phyloP scores from a whole-genome alignment of 495 filamentous ascomycete species.

The Penicillium verhagenii region DNA sequence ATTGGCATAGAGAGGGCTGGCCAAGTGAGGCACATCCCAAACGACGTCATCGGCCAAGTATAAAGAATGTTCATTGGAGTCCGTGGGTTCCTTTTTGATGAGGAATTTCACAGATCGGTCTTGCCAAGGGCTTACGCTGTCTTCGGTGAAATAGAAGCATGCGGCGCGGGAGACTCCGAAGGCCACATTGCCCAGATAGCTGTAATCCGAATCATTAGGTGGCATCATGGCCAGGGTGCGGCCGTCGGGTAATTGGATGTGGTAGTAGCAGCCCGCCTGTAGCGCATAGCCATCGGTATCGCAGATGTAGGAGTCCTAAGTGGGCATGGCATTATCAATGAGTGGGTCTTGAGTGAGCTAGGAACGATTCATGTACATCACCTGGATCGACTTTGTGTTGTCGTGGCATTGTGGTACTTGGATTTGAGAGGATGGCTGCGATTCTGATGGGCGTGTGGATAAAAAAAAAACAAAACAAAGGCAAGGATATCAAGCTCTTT shows the following conservation, averaged over 20 bases:
- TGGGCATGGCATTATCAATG: neutral
- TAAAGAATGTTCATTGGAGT: neutral
- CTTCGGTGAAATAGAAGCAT: neutral
- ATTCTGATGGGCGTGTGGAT: too few species aligned
- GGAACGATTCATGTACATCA: neutral
- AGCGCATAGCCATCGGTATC: neutral
- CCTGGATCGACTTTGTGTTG: neutral
- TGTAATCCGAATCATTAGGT: neutral
- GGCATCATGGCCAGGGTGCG: neutral
- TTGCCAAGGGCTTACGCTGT: neutral
- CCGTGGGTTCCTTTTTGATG: neutral
- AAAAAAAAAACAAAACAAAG: too few species aligned
- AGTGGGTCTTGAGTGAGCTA: neutral
- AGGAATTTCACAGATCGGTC: neutral
- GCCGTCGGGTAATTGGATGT: neutral
- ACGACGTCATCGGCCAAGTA: neutral
- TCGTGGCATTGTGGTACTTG: neutral
- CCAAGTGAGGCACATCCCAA: neutral
- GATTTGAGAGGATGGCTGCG: neutral
- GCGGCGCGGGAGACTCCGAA: neutral
- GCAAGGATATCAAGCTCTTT: neutral
- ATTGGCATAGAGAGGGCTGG: neutral
- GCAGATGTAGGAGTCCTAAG: neutral
- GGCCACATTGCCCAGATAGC: neutral
- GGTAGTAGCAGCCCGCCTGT: neutral